Conservation (phyloP, 164 flowering plant genomes). For the Annona squamosa region DNA sequence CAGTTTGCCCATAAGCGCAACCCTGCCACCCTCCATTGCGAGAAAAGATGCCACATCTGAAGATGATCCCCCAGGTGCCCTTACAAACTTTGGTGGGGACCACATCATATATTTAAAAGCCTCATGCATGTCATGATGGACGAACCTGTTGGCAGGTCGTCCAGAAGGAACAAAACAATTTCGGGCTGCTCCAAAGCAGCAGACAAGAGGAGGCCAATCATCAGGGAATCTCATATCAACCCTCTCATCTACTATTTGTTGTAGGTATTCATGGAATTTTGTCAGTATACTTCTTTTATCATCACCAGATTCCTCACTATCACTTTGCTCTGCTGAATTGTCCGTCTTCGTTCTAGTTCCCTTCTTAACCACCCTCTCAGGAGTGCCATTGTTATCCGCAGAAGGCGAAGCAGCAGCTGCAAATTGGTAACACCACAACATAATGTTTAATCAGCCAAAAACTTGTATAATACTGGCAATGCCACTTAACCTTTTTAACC, state of each 20-base stretch:
- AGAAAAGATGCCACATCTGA: constrained; percentile 74
- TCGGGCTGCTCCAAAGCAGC: constrained; percentile 91
- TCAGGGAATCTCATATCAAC: constrained; percentile 70
- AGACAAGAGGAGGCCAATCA: constrained; percentile 91
- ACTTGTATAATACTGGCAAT: not conserved
- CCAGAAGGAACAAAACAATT: constrained; percentile 86
- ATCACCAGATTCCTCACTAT: constrained; percentile 29
- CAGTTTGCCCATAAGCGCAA: constrained; percentile 92
- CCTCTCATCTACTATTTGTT: constrained; percentile 34
- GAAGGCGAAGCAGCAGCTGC: constrained; percentile 32
- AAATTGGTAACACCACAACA: not conserved
- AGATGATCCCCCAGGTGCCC: constrained; percentile 76
- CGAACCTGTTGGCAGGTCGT: constrained; percentile 71
- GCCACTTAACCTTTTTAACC: not conserved
- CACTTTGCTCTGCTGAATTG: constrained; percentile 29
- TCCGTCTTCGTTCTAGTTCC: constrained; percentile 35
- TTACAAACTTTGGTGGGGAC: constrained; percentile 53
- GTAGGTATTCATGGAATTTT: constrained; percentile 25
- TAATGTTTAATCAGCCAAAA: not conserved
- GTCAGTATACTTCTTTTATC: constrained; percentile 19
- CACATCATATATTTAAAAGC: constrained; percentile 52
- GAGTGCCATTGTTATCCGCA: constrained; percentile 29
- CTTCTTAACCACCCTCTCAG: constrained; percentile 33
- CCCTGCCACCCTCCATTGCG: constrained; percentile 74
- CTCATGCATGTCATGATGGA: constrained; percentile 69